These are phyloP conservation scores for Tolypocladium nubicola DNA, from an alignment of 2,329 filamentous ascomycete genomes.

Conservation along the genomic window DNA sequence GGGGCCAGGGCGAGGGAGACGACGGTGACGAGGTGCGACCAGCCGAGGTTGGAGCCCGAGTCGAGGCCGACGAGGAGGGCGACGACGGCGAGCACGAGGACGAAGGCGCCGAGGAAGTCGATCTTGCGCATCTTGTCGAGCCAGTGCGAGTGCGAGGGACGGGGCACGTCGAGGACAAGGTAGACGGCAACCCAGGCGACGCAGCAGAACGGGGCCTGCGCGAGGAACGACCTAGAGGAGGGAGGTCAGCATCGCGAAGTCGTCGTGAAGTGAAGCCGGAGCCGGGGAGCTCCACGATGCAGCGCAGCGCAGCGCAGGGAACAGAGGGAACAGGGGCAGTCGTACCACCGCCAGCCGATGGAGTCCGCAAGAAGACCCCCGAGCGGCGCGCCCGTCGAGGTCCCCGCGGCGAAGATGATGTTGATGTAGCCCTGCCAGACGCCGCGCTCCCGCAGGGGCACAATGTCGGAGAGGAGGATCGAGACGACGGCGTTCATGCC, in stretches of 20 bases:
- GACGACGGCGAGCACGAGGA: slow-evolving; percentile 55
- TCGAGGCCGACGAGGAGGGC: slow-evolving; percentile 60
- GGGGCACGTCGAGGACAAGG: slow-evolving; percentile 53
- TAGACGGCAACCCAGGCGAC: slow-evolving; percentile 54
- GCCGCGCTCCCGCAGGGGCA: slow-evolving; percentile 58
- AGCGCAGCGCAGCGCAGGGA: not conserved
- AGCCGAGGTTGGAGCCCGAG: slow-evolving; percentile 60
- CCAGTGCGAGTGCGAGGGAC: slow-evolving; percentile 51
- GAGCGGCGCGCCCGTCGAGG: slow-evolving; percentile 57
- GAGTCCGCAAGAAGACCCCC: slow-evolving; percentile 63
- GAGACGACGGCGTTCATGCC: slow-evolving; percentile 61
- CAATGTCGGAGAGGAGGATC: slow-evolving; percentile 57
- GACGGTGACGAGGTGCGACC: slow-evolving; percentile 49
- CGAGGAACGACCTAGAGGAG: slow-evolving; percentile 52
- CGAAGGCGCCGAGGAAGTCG: slow-evolving; percentile 62
- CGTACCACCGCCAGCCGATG: slow-evolving; percentile 64
- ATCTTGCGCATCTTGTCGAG: slow-evolving; percentile 53
- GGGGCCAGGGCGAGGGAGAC: slow-evolving; percentile 43
- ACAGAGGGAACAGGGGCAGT: not conserved
- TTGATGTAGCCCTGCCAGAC: slow-evolving; percentile 67
- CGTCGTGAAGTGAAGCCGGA: no score
- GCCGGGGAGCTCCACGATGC: no score
- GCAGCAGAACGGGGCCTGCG: slow-evolving; percentile 58
- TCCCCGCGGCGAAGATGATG: slow-evolving; percentile 59
- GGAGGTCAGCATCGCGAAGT: no score